Evolutionary conservation across 768 basidiomycete species (phyloP), one percentile per base, ranked within the genome.

Genomic region (Xerocomellus amylosporus): DNA sequence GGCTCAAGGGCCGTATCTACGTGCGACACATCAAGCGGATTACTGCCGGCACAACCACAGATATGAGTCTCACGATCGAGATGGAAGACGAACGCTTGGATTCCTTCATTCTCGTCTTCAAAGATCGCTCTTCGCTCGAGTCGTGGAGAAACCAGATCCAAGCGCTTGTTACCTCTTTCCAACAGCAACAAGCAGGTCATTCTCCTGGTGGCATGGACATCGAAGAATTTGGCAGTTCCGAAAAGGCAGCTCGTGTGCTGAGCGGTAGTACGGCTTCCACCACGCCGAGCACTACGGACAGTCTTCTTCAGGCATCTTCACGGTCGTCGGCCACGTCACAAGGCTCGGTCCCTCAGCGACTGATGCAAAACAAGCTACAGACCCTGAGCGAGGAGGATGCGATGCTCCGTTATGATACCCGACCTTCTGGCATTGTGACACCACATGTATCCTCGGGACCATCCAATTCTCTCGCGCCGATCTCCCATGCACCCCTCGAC

Each of bases 61-160:
- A 96, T 70, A 80, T 97, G 75, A 95, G 92, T 67, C 79, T 98
- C 58, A 97, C 96, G 5, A 96, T 99, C 65, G 88, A 93, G 63
- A 98, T 99, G 94, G 92, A 94, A 74, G 96, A 98, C 67, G 93
- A 96, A 65, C 78, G 80, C 34, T 76, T 97, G 51, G 95, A 97
- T 57, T 90, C 89, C 47, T 98, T 99, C 74, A 96, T 98, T 71
- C 81, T 99, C 44, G 88, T 93, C 63, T 99, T 97, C 81, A 89
- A 87, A 66, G 92, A 98, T 51, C 84, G 90, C 30, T 76, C 85
- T n/a, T 88, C 88, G 2, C 79, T 97, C 53, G 93, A 98, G 65
- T 79, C 88, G 1, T 98, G 97, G 97, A 86, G 80, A 67, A 80
- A 77, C 48, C 88, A 88, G 53, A 89, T 99, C 58, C 86, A 90